Conservation (phyloP, 345 rosid species). For the Salix dunnii region DNA sequence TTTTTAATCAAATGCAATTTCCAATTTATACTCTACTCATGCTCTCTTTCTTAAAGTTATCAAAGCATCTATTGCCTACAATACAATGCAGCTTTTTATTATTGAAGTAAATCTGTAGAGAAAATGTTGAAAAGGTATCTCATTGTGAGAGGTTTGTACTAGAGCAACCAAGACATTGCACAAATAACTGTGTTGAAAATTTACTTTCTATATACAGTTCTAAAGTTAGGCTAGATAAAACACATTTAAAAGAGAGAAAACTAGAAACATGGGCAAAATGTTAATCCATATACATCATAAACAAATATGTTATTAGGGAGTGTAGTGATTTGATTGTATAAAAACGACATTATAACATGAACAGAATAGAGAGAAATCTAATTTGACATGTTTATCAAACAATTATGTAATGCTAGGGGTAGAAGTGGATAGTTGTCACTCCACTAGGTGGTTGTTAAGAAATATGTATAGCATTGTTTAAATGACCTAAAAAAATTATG, state of each 20-base stretch:
- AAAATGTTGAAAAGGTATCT: not conserved
- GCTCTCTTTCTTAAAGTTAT: not conserved
- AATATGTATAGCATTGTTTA: not conserved
- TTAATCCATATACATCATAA: not conserved
- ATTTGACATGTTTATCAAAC: not conserved
- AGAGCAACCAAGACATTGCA: not conserved
- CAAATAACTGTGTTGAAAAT: not conserved
- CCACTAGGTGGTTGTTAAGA: not conserved
- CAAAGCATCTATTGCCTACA: not conserved
- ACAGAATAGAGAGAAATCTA: no score
- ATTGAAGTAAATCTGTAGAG: not conserved
- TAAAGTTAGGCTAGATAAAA: not conserved
- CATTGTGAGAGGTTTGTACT: not conserved
- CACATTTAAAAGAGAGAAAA: not conserved
- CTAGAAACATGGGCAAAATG: not conserved
- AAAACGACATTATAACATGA: not conserved
- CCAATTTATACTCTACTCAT: not conserved
- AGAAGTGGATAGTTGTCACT: not conserved
- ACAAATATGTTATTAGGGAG: not conserved
- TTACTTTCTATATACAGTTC: not conserved
- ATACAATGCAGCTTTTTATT: not conserved
- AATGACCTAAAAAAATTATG: not conserved
- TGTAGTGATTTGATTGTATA: not conserved
- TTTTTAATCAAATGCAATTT: not conserved
- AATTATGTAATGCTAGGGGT: not conserved